Conservation (phyloP, 805 yeast species). For the Pichia deserticola region DNA sequence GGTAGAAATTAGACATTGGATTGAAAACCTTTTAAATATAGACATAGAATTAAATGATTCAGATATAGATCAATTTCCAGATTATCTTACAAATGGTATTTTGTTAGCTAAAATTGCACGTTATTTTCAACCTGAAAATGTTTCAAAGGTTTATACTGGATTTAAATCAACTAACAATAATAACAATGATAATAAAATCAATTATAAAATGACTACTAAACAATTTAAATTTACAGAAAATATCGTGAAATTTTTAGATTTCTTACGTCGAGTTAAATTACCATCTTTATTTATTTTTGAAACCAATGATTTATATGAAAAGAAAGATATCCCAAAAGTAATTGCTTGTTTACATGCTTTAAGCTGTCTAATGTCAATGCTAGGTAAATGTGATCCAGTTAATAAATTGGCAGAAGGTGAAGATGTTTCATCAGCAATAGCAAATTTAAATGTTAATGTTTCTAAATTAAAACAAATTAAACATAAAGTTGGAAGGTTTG, state of each 20-base stretch:
- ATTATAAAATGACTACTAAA: conserved; percentile 33
- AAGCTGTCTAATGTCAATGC: conserved; percentile 59
- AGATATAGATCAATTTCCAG: conserved; percentile 42
- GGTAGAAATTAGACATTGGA: conserved; percentile 44
- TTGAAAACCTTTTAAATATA: conserved; percentile 28
- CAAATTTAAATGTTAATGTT: conserved; percentile 35
- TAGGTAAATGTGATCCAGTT: conserved; percentile 53
- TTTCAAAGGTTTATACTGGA: conserved; percentile 49
- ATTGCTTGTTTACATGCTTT: conserved; percentile 89
- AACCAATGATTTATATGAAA: conserved; percentile 86
- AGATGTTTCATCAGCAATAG: conserved; percentile 1
- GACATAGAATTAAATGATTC: conserved; percentile 27
- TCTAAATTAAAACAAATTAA: conserved; percentile 66
- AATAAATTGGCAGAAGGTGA: conserved; percentile 48
- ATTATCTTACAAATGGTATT: conserved; percentile 77
- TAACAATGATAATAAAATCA: conserved; percentile 12
- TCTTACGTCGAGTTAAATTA: conserved; percentile 61
- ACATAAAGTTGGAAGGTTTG: conserved; percentile 40
- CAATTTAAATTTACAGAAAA: conserved; percentile 92
- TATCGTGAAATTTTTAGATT: conserved; percentile 71
- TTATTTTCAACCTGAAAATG: conserved; percentile 59
- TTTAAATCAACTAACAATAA: conserved; percentile 12
- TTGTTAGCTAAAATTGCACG: conserved; percentile 72
- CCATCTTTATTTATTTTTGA: conserved; percentile 90
- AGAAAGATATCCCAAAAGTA: conserved; percentile 87